These are phyloP conservation scores for Wickerhamiella galacta DNA, from an alignment of 805 yeast species.

Conservation along the genomic window DNA sequence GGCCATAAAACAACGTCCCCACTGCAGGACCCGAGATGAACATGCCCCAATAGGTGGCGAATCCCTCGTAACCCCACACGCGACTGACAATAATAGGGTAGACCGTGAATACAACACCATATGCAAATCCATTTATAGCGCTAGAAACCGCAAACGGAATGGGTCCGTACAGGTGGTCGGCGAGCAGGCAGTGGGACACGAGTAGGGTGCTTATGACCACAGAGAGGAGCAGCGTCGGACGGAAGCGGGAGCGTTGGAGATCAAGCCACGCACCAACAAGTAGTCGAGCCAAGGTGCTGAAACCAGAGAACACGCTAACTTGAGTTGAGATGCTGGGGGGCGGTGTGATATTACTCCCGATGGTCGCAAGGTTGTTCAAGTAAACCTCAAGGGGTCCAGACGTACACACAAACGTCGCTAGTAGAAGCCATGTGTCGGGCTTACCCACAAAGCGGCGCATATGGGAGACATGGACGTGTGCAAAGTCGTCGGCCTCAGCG, in stretches of 20 bases:
- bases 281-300: slow-evolving; percentile 58
- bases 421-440: slow-evolving; percentile 35
- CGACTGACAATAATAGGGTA: slow-evolving; percentile 72
- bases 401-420: slow-evolving; percentile 44
- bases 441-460: slow-evolving; percentile 14
- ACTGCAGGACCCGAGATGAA: slow-evolving; percentile 80
- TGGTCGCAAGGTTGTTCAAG: slow-evolving; percentile 66
- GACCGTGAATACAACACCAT: slow-evolving; percentile 74
- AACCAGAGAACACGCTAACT: slow-evolving; percentile 44
- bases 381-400: slow-evolving; percentile 78
- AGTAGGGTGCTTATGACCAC: slow-evolving; percentile 23
- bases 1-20: slow-evolving; percentile 54
- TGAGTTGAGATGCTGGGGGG: slow-evolving; percentile 18
- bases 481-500: slow-evolving; percentile 16
- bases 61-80: slow-evolving; percentile 73
- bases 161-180: slow-evolving; percentile 11
- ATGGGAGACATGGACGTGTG: slow-evolving; percentile 12
- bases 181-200: slow-evolving; percentile 23
- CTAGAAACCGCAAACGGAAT: slow-evolving; percentile 22
- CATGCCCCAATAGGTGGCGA: slow-evolving; percentile 88
- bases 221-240: slow-evolving; percentile 18
- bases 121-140: slow-evolving; percentile 45
- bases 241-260: slow-evolving; percentile 24
- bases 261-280: slow-evolving; percentile 56
- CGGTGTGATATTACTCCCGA: slow-evolving; percentile 30